Evolutionary conservation across 2,329 filamentous ascomycete species (phyloP), one percentile per base, ranked within the genome.

Genomic region (Fusarium vanettenii): DNA sequence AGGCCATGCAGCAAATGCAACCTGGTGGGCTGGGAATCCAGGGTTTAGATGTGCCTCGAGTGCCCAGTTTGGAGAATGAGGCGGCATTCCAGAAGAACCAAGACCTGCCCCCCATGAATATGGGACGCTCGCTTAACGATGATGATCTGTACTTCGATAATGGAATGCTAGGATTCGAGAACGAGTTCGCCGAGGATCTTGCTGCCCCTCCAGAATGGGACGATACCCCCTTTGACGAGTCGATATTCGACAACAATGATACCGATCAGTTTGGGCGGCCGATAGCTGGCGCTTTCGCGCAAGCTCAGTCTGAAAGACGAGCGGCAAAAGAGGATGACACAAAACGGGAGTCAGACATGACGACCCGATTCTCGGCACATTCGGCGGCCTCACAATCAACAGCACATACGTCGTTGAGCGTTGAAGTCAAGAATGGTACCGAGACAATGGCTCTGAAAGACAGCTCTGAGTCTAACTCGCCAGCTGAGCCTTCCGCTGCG

Each of bases 91-190:
- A 76, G 52, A 73, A 78, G 11, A 76, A 71, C 59, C 75, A 71
- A 63, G 74, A 75, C 37, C 43, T 77, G 22, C 64, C 67, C 3
- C 69, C 72, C 18, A 48, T 70, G 18, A 60, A 64, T n/a, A 57
- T 69, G 11, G 59, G 71, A 3, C 67, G 64, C 27, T 43, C 64
- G n/a, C 31, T 65, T 4, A 74, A 67, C 4, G 87, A 90, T 37
- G 91, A 92, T 74, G 92, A 94, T 72, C 84, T 94, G 33, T 94
- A 94, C 80, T 94, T 92, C 78, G 91, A 93, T 72, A 91, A 91
- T 78, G 92, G 91, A 3, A 82, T 90, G 74, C 86, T 88, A 16
- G 87, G 67, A 82, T 89, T 78, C 64, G 84, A 86, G 45, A 79
- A 81, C 22, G 84, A 85, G 62, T 87, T 89, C 75, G 85, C 86